These are phyloP conservation scores for Quercus rubra DNA, from an alignment of 306 rosid species.

Conservation along the genomic window DNA sequence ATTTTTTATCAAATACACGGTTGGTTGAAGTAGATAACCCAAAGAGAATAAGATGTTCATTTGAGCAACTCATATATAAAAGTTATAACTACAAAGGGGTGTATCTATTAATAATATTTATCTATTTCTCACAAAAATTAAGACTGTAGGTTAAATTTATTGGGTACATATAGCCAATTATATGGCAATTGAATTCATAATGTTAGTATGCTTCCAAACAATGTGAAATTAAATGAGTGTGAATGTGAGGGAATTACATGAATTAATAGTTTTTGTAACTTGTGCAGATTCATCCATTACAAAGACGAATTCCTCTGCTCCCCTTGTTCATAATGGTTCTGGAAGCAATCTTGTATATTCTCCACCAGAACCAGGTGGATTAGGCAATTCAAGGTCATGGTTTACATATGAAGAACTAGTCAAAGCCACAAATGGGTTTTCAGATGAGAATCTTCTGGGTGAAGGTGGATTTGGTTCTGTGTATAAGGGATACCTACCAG, in stretches of 20 bases:
- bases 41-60: not conserved
- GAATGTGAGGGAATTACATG: slow-evolving; percentile 6
- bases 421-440: slow-evolving; percentile 76
- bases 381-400: slow-evolving; percentile 79
- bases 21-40: not conserved
- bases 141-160: not conserved
- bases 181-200: not conserved
- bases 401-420: slow-evolving; percentile 77
- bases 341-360: slow-evolving; percentile 51
- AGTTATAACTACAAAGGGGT: not conserved
- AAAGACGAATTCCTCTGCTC: slow-evolving; percentile 69
- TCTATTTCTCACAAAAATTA: not conserved
- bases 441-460: slow-evolving; percentile 70
- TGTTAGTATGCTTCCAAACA: not conserved
- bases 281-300: slow-evolving; percentile 65
- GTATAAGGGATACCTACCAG: slow-evolving; percentile 79
- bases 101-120: not conserved
- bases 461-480: slow-evolving; percentile 96
- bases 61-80: not conserved
- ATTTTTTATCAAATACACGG: not conserved
- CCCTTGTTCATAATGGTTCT: slow-evolving; percentile 52
- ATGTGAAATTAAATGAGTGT: not conserved
- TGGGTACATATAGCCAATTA: not conserved
- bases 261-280: slow-evolving; percentile 28
- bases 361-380: slow-evolving; percentile 56